Conservation (phyloP, 371 early-diverging fungal genomes). For the Mucor racemosus region DNA sequence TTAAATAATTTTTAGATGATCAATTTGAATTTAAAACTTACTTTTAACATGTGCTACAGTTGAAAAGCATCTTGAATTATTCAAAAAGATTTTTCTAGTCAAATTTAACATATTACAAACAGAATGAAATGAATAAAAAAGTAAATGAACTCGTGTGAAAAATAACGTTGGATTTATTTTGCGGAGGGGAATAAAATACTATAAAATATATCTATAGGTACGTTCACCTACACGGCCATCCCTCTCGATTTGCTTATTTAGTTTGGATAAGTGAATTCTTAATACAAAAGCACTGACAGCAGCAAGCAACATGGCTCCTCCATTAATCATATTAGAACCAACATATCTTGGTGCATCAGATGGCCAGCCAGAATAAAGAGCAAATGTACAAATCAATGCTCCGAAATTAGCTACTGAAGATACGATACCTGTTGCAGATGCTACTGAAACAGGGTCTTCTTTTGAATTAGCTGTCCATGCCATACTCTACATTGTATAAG, state of each 20-base stretch:
- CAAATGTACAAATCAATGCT: conserved; percentile 52
- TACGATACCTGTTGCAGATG: conserved; percentile 54
- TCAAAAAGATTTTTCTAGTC: neutral
- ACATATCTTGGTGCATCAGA: conserved; percentile 53
- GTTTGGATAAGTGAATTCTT: conserved; percentile 28
- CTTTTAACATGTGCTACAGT: neutral
- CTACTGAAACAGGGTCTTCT: conserved; percentile 45
- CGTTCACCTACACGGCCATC: conserved; percentile 22
- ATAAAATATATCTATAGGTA: conserved; percentile 31
- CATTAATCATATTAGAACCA: conserved; percentile 56
- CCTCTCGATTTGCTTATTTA: conserved; percentile 41
- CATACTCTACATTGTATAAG: conserved; percentile 37
- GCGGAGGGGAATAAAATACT: conserved; percentile 1
- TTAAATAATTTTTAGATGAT: too few relatives aligned
- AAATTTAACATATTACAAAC: neutral
- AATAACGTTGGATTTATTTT: neutral
- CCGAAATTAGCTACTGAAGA: conserved; percentile 56
- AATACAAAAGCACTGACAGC: conserved; percentile 41
- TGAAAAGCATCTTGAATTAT: neutral
- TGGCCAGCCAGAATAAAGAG: conserved; percentile 54
- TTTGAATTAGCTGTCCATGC: conserved; percentile 58
- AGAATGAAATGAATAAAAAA: neutral
- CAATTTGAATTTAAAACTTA: neutral
- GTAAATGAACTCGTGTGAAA: neutral
- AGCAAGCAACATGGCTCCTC: conserved; percentile 52